These are phyloP conservation scores for Trebouxia gelatinosa DNA, from an alignment of 163 green algal genomes.

Conservation along the genomic window DNA sequence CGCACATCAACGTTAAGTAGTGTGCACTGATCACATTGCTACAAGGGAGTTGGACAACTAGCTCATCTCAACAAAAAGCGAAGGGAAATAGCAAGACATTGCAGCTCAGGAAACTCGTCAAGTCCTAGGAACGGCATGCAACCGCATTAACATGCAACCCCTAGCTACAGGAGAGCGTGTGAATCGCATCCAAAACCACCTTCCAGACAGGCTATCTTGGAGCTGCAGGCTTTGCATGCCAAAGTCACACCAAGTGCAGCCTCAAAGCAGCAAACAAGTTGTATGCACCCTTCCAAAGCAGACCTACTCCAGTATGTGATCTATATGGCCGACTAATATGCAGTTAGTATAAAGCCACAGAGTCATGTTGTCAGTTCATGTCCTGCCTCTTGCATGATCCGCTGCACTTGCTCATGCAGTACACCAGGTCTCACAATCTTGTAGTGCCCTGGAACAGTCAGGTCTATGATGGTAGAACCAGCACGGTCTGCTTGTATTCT, in stretches of 20 bases:
- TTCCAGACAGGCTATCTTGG: too few species aligned
- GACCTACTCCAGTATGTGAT: background rate
- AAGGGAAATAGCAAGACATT: too few species aligned
- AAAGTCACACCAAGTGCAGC: background rate
- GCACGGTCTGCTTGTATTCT: conserved; percentile 29
- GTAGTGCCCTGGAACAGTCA: conserved; percentile 32
- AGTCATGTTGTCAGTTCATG: background rate
- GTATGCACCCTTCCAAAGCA: background rate
- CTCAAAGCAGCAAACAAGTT: background rate
- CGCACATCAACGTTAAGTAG: too few species aligned
- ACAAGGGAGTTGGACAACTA: too few species aligned
- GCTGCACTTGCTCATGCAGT: background rate
- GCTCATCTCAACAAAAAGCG: too few species aligned
- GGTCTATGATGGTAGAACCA: conserved; percentile 74
- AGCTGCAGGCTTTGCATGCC: too few species aligned
- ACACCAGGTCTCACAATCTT: background rate
- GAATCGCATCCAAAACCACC: too few species aligned
- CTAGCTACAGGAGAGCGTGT: too few species aligned
- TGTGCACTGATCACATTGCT: too few species aligned
- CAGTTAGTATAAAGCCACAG: background rate
- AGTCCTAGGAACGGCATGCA: too few species aligned
- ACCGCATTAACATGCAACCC: too few species aligned
- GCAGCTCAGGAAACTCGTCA: too few species aligned
- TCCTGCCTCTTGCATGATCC: background rate
- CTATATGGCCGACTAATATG: background rate